Percentiles rank a stretch among this genome's conserved stretches.
Evolutionary conservation across 1,284 basidiomycete species (phyloP).

Genomic region (Polyporus tsugae): DNA sequence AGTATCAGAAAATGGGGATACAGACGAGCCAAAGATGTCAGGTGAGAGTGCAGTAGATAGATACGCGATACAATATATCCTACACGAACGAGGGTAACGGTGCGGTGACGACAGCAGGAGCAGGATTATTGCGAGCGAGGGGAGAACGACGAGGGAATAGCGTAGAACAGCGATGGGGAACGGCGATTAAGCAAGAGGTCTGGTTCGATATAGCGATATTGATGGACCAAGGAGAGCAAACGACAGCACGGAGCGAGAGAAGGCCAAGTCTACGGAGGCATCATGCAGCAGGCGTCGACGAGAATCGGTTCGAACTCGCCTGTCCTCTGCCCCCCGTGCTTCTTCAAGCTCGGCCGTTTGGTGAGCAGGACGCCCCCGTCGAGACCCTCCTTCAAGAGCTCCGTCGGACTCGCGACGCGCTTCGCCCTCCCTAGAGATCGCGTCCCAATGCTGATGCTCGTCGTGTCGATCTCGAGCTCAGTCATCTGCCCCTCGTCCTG

Average conservation of each 20-base stretch:
- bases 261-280: neutral
- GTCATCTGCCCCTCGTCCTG: neutral
- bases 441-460: constrained; percentile 27
- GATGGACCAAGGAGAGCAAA: neutral
- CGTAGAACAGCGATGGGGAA: neutral
- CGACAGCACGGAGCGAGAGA: no score
- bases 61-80: neutral
- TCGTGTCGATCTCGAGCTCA: constrained; percentile 22
- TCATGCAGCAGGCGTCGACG: neutral
- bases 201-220: no score
- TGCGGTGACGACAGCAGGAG: neutral
- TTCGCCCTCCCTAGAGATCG: constrained; percentile 57
- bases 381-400: constrained; percentile 67
- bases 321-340: constrained; percentile 54
- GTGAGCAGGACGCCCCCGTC: constrained; percentile 61
- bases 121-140: neutral
- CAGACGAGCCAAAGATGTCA: neutral
- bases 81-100: neutral
- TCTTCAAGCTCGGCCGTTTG: constrained; percentile 74
- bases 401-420: constrained; percentile 75
- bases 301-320: constrained; percentile 18
- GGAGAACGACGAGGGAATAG: neutral
- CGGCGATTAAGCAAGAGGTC: neutral
- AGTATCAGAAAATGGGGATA: neutral
- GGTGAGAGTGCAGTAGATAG: neutral